Evolutionary conservation across 2,329 filamentous ascomycete genomes (phyloP), one percentile per base, ranked within the genome.

Genomic region (Colletotrichum orbiculare): DNA sequence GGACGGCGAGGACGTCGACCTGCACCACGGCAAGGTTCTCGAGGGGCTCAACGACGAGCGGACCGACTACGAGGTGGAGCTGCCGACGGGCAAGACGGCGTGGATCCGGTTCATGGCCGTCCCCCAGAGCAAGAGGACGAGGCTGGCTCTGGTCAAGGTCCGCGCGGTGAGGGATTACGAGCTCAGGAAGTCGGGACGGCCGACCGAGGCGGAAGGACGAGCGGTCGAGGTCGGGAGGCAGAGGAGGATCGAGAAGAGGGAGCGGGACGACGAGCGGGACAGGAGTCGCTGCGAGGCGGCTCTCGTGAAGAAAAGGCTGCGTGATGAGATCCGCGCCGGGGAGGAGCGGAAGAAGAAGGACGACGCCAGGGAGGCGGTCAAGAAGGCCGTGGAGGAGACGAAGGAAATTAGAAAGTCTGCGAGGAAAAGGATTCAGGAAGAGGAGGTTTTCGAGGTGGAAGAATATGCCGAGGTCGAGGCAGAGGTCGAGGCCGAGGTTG

Each of bases 71-170:
- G 15, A 15, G 3, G 54, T 63, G 2, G 42, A 43, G 33, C 46
- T 66, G 47, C 63, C 63, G 47, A 52, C 53, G 8, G 59, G 63
- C 6, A 15, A 57, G 33, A 53, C 37, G 63, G 35, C 54, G 12
- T 15, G 17, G 50, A 12, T 66, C 1, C 11, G 15, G 34, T 62
- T 66, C n/a, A 48, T 56, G 52, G 63, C 52, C 13, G 37, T 49
- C 17, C 63, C 63, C 37, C 42, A 63, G 58, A 47, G 52, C n/a
- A 41, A 41, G 33, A 33, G n/a, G 52, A 66, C 63, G 50, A 13
- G 58, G 15, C 9, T 63, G n/a, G 6, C 43, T 13, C 12, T 56
- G n/a, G 39, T 4, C 35, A 54, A 10, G 38, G 13, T 9, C 33
- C 38, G 33, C 33, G 37, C 39, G 43, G 38, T 45, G 42, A 33